Evolutionary conservation across 176 grass and related monocot genomes (phyloP).

Genomic region (Triticum timopheevii): DNA sequence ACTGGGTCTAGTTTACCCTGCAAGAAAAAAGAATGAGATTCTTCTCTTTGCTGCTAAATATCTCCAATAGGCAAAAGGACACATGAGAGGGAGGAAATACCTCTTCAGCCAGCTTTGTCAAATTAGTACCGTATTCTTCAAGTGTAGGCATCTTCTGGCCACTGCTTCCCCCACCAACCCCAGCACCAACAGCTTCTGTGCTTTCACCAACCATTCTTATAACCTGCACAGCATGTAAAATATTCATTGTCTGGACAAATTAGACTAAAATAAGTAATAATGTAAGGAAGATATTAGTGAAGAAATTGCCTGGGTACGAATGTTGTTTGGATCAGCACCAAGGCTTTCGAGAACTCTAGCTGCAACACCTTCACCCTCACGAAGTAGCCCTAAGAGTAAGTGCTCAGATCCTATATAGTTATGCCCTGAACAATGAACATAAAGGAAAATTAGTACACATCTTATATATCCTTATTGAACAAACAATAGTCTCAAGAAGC

Average conservation of each 20-base stretch:
- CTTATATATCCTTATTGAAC: background rate
- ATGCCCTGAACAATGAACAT: conserved; percentile 64
- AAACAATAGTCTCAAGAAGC: background rate
- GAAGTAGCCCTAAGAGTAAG: conserved; percentile 80
- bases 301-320: conserved; percentile 79
- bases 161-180: conserved; percentile 87
- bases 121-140: conserved; percentile 98
- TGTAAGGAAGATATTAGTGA: background rate
- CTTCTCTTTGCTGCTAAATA: background rate
- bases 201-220: conserved; percentile 99
- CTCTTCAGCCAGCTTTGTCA: conserved; percentile 98
- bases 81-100: conserved; percentile 35
- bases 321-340: conserved; percentile 88
- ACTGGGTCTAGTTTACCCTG: conserved; percentile 97
- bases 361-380: conserved; percentile 96
- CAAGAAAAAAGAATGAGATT: conserved; percentile 29
- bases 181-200: conserved; percentile 88
- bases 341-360: conserved; percentile 88
- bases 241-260: background rate
- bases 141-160: conserved; percentile 98
- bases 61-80: background rate
- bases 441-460: conserved; percentile 12
- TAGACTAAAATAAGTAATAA: background rate
- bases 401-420: conserved; percentile 98
- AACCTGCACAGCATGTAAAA: conserved; percentile 52